Evolutionary conservation across 805 yeast species (phyloP).

Genomic region (Yamadazyma tumulicola): DNA sequence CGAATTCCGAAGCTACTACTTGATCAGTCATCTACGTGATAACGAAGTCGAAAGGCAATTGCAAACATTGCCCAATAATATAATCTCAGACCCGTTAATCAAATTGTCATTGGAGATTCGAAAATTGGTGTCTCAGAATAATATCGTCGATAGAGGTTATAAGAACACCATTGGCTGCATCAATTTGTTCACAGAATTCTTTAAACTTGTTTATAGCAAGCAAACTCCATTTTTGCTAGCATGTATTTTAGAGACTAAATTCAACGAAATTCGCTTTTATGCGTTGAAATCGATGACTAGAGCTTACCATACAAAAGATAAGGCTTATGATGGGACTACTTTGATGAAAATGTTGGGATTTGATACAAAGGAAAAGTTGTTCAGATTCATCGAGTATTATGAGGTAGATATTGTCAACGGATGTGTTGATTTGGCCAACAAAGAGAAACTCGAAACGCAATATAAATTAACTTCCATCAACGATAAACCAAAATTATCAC

Average conservation of each 20-base stretch:
- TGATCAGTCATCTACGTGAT: constrained; percentile 76
- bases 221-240: constrained; percentile 64
- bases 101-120: constrained; percentile 73
- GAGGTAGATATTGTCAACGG: constrained; percentile 45
- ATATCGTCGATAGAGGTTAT: constrained; percentile 51
- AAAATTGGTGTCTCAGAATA: constrained; percentile 61
- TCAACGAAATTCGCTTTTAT: constrained; percentile 73
- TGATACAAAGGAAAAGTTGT: constrained; percentile 52
- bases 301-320: constrained; percentile 67
- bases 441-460: constrained; percentile 36
- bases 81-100: constrained; percentile 53
- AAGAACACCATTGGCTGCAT: constrained; percentile 50
- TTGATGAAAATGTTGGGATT: constrained; percentile 60
- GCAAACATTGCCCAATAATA: constrained; percentile 59
- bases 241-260: constrained; percentile 74
- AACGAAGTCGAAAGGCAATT: constrained; percentile 77
- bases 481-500: constrained; percentile 38
- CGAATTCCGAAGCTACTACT: constrained; percentile 85
- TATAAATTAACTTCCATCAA: constrained; percentile 36
- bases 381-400: constrained; percentile 60
- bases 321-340: constrained; percentile 52
- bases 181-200: constrained; percentile 62
- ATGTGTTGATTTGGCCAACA: constrained; percentile 38
- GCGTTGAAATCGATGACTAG: constrained; percentile 66
- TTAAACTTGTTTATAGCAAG: constrained; percentile 45